Conservation (phyloP, 805 yeast species). For the Sugiyamaella qingdaonensis region DNA sequence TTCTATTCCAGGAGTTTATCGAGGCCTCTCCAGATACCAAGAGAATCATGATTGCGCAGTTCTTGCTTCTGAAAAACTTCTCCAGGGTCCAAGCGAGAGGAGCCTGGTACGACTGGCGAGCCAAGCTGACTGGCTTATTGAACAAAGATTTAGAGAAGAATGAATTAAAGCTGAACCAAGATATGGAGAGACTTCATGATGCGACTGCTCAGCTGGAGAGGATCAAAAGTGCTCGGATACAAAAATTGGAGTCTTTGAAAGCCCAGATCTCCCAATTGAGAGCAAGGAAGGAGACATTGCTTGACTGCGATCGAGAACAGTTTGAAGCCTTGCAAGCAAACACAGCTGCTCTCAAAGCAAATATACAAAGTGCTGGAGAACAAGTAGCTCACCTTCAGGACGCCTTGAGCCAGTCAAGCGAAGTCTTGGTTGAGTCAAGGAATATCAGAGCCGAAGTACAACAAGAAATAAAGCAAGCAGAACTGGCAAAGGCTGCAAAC, state of each 20-base stretch:
- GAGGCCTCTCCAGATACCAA: conserved; percentile 38
- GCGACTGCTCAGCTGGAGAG: neutral
- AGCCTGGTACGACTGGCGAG: conserved; percentile 63
- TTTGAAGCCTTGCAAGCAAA: neutral
- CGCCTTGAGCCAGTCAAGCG: too few relatives aligned
- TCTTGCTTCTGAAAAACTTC: conserved; percentile 47
- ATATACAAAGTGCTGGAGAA: too few relatives aligned
- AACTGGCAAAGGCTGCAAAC: neutral
- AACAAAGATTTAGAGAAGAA: conserved; percentile 29
- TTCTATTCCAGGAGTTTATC: conserved; percentile 47
- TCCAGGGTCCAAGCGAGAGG: conserved; percentile 51
- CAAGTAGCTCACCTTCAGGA: too few relatives aligned
- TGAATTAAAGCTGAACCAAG: conserved; percentile 18
- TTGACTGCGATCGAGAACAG: neutral
- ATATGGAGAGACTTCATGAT: conserved; percentile 16
- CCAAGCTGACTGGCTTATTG: conserved; percentile 46
- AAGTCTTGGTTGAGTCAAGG: too few relatives aligned
- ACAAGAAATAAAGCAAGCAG: neutral
- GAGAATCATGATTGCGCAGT: conserved; percentile 43
- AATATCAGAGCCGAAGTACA: too few relatives aligned
- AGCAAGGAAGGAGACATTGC: neutral
- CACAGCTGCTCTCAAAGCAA: neutral
- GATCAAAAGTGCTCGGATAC: neutral
- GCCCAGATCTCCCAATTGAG: neutral
- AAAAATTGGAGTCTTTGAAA: neutral